Evolutionary conservation across 495 filamentous ascomycete genomes (phyloP).

Genomic region (Ramalina peruviana): DNA sequence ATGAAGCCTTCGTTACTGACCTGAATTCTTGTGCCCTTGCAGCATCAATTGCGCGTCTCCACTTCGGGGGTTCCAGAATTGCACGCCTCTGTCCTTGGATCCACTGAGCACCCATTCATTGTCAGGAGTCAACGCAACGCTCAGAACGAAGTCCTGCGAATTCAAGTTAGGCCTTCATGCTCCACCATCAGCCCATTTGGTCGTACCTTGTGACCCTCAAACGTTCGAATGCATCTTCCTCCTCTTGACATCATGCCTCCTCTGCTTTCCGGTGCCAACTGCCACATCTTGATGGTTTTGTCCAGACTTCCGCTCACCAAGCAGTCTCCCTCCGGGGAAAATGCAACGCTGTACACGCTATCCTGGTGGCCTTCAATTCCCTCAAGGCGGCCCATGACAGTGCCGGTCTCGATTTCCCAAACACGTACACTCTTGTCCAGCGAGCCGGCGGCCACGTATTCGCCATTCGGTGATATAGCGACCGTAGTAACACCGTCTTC

Average conservation of each 20-base stretch:
- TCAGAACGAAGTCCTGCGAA: constrained; percentile 73
- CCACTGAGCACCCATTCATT: constrained; percentile 83
- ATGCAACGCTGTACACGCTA: constrained; percentile 85
- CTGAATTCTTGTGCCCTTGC: constrained; percentile 83
- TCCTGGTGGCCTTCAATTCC: constrained; percentile 75
- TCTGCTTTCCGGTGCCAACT: constrained; percentile 48
- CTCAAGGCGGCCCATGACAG: constrained; percentile 69
- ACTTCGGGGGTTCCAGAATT: constrained; percentile 85
- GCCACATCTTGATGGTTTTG: constrained; percentile 95
- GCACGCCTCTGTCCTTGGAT: constrained; percentile 80
- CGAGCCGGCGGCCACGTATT: constrained; percentile 75
- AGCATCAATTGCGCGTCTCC: constrained; percentile 84
- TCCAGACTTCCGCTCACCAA: constrained; percentile 82
- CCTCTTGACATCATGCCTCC: constrained; percentile 52
- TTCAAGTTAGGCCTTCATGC: constrained; percentile 1
- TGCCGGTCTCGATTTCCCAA: constrained; percentile 73
- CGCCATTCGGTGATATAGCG: constrained; percentile 78
- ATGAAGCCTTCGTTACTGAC: constrained; percentile 22
- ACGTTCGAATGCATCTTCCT: constrained; percentile 74
- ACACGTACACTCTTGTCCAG: constrained; percentile 84
- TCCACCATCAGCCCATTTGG: background rate
- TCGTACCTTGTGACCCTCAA: constrained; percentile 80
- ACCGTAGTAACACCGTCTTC: constrained; percentile 88
- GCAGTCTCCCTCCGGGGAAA: constrained; percentile 75
- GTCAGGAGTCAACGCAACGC: constrained; percentile 77